A percentile compares a stretch with the other conserved stretches of the same genome.
Evolutionary conservation across 1,284 basidiomycete species (phyloP).

Genomic region (Papiliotrema flavescens): DNA sequence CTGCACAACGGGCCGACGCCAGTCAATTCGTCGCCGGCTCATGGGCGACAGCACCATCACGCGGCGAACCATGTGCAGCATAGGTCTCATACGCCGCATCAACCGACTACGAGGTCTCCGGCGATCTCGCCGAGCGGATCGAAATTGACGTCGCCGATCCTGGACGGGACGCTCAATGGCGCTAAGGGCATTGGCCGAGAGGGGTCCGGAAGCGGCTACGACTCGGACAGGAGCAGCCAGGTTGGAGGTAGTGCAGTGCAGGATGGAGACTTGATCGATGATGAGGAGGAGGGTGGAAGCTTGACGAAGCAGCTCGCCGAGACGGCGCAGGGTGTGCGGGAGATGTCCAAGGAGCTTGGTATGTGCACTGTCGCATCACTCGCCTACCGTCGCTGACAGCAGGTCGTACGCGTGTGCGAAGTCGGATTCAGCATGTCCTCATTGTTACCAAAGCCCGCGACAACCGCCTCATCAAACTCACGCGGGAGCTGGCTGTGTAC

Average conservation of each 20-base stretch:
- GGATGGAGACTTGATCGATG: constrained; percentile 32
- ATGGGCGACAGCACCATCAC: not conserved
- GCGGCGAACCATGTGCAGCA: not conserved
- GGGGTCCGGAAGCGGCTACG: constrained; percentile 25
- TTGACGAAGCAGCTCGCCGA: constrained; percentile 91
- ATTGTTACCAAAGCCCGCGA: constrained; percentile 98
- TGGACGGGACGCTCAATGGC: constrained; percentile 8
- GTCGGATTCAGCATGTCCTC: constrained; percentile 86
- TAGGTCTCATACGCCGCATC: not conserved
- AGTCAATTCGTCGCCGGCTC: not conserved
- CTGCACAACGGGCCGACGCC: constrained; percentile 3
- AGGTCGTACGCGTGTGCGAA: constrained; percentile 89
- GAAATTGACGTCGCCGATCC: not conserved
- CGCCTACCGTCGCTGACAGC: constrained; percentile 5
- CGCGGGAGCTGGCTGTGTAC: constrained; percentile 89
- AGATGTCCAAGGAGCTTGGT: constrained; percentile 99
- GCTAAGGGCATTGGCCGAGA: constrained; percentile 10
- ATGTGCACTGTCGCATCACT: constrained; percentile 42
- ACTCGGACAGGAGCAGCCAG: constrained; percentile 27
- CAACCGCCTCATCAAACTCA: constrained; percentile 92
- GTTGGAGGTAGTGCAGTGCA: constrained; percentile 14
- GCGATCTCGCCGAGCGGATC: not conserved
- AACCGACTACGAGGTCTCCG: not conserved
- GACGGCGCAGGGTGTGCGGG: constrained; percentile 93
- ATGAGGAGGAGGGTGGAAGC: constrained; percentile 61